phyloP scores from a whole-genome alignment of 768 basidiomycete genomes.

The Rhodotorula diobovata region DNA sequence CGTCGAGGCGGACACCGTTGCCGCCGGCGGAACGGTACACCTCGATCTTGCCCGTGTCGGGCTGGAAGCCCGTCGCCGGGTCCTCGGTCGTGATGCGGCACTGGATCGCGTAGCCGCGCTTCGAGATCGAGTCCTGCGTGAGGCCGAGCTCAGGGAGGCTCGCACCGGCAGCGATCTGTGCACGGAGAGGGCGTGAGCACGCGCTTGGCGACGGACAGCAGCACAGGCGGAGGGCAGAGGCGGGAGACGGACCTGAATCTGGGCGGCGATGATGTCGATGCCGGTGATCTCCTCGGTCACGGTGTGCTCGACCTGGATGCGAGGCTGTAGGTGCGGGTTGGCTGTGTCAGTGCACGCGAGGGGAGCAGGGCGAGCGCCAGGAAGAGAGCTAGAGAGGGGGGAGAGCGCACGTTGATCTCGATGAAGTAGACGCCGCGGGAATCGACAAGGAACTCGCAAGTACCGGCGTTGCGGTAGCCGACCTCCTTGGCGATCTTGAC shows the following conservation, averaged over 20 bases:
- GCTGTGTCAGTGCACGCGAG: too few species aligned
- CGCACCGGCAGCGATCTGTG: slow-evolving; percentile 85
- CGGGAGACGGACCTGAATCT: slow-evolving; percentile 62
- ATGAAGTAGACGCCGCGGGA: slow-evolving; percentile 98
- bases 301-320: slow-evolving; percentile 99
- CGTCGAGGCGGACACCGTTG: slow-evolving; percentile 94
- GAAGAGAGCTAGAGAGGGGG: not conserved
- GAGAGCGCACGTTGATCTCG: slow-evolving; percentile 60
- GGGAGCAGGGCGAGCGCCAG: not conserved
- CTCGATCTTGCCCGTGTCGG: slow-evolving; percentile 88
- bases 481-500: slow-evolving; percentile 92
- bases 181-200: not conserved
- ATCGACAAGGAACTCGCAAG: slow-evolving; percentile 91
- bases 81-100: slow-evolving; percentile 98
- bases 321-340: slow-evolving; percentile 55
- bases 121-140: slow-evolving; percentile 89
- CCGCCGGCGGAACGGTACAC: slow-evolving; percentile 98
- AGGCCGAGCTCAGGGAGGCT: slow-evolving; percentile 90
- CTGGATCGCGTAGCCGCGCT: slow-evolving; percentile 95
- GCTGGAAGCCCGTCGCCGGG: slow-evolving; percentile 84
- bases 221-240: not conserved
- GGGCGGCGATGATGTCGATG: slow-evolving; percentile 97
- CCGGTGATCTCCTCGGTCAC: slow-evolving; percentile 99
- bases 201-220: not conserved
- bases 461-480: slow-evolving; percentile 92